Conservation (phyloP, 129 eudicot genomes). For the Flaveria robusta region DNA sequence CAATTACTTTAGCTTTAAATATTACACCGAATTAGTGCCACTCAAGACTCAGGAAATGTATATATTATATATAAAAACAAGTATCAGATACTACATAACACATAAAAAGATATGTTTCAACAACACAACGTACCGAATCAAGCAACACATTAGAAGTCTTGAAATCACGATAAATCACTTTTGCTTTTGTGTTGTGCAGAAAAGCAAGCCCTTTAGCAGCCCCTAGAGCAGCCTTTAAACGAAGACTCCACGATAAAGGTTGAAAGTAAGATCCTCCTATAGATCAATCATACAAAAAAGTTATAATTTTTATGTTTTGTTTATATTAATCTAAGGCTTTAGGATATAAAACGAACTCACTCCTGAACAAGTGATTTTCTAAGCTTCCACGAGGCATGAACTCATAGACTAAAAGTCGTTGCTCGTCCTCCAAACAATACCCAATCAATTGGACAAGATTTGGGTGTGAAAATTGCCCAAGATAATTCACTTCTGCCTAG, state of each 20-base stretch:
- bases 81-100: not conserved
- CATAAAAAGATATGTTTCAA: not conserved
- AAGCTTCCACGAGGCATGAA: constrained; percentile 97
- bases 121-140: constrained; percentile 59
- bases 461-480: constrained; percentile 83
- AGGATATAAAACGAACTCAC: constrained; percentile 45
- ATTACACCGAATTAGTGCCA: too few relatives aligned
- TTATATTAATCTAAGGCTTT: not conserved
- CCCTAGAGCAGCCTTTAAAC: constrained; percentile 85
- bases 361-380: constrained; percentile 86
- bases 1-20: not conserved
- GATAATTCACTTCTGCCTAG: constrained; percentile 90
- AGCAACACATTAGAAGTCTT: constrained; percentile 85
- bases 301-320: not conserved
- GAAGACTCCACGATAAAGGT: constrained; percentile 87
- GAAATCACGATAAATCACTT: constrained; percentile 95
- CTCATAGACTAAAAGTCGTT: constrained; percentile 82
- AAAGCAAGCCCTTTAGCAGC: constrained; percentile 96
- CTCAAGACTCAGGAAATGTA: too few relatives aligned
- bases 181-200: constrained; percentile 70
- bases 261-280: constrained; percentile 94
- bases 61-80: not conserved
- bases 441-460: constrained; percentile 80
- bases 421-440: constrained; percentile 88
- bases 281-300: constrained; percentile 9